Evolutionary conservation across 2,329 filamentous ascomycete genomes (phyloP).

Genomic region (Myotisia sp.): DNA sequence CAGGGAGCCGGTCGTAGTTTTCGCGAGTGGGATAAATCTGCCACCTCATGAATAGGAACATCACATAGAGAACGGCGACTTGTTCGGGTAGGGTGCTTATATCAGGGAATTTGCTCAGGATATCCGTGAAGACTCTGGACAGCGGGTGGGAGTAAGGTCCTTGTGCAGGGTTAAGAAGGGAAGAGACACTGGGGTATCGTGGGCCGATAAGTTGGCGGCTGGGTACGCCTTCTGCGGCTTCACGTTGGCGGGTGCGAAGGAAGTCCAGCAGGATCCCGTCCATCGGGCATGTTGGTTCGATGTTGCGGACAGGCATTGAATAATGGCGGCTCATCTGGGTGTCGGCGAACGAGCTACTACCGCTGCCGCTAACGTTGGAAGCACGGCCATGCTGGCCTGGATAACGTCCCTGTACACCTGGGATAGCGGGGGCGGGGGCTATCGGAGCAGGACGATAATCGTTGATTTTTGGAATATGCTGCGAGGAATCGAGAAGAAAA

Average conservation of each 20-base stretch:
- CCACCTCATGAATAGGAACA: slow-evolving; percentile 82
- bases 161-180: slow-evolving; percentile 57
- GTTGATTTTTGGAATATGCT: slow-evolving; percentile 40
- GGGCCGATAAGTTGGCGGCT: slow-evolving; percentile 57
- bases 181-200: slow-evolving; percentile 63
- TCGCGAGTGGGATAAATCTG: slow-evolving; percentile 64
- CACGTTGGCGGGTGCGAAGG: slow-evolving; percentile 50
- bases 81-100: slow-evolving; percentile 67
- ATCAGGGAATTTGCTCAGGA: slow-evolving; percentile 68
- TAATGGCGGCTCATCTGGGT: slow-evolving; percentile 21
- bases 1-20: slow-evolving; percentile 63
- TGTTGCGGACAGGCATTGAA: slow-evolving; percentile 42
- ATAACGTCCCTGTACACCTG: neutral
- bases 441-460: slow-evolving; percentile 24
- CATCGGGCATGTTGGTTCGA: slow-evolving; percentile 57
- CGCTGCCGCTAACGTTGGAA: neutral
- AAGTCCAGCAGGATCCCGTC: slow-evolving; percentile 72
- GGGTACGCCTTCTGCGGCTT: slow-evolving; percentile 52
- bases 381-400: too few species aligned
- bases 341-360: slow-evolving; percentile 15
- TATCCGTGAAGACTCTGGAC: slow-evolving; percentile 73
- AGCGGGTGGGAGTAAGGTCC: slow-evolving; percentile 55
- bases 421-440: slow-evolving; percentile 13
- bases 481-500: slow-evolving; percentile 51
- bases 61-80: slow-evolving; percentile 66